Evolutionary conservation across 257 asterid species (phyloP).

Genomic region (Primulina huaijiensis): DNA sequence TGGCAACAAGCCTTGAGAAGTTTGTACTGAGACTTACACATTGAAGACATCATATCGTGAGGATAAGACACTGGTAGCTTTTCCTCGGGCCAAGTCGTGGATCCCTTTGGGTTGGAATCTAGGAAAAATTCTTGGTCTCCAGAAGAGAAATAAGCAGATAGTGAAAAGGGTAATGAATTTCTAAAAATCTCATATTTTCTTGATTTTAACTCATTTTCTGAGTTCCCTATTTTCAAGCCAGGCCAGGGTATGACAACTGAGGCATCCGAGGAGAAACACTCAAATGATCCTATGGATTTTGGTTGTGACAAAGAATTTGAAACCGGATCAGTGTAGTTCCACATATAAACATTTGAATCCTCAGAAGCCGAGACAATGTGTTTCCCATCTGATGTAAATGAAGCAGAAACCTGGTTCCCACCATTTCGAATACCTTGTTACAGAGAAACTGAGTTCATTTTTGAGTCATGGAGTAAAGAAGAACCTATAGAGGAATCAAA

Average conservation of each 20-base stretch:
- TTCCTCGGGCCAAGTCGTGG: conserved; percentile 99
- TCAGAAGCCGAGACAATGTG: conserved; percentile 77
- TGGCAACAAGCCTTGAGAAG: conserved; percentile 63
- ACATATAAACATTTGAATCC: conserved; percentile 65
- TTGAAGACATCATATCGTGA: conserved; percentile 27
- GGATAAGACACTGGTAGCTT: conserved; percentile 63
- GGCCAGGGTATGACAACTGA: conserved; percentile 87
- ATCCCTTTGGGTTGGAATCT: conserved; percentile 57
- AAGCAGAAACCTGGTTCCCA: conserved; percentile 61
- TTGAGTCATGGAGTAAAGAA: background rate
- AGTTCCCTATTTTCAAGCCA: conserved; percentile 38
- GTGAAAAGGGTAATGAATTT: conserved; percentile 45
- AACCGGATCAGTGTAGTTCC: conserved; percentile 46
- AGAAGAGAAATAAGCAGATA: conserved; percentile 51
- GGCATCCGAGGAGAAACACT: conserved; percentile 63
- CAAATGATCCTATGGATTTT: conserved; percentile 53
- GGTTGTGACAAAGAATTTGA: conserved; percentile 35
- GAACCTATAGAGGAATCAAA: conserved; percentile 12
- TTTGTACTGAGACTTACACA: conserved; percentile 71
- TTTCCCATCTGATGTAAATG: conserved; percentile 67
- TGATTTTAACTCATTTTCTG: conserved; percentile 27
- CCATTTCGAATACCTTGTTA: conserved; percentile 59
- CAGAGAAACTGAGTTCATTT: background rate
- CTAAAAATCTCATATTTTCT: conserved; percentile 25
- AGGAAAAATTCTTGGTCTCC: conserved; percentile 47